Evolutionary conservation across 2,329 filamentous ascomycete genomes (phyloP).

Genomic region (Chalaropsis ovoidea): DNA sequence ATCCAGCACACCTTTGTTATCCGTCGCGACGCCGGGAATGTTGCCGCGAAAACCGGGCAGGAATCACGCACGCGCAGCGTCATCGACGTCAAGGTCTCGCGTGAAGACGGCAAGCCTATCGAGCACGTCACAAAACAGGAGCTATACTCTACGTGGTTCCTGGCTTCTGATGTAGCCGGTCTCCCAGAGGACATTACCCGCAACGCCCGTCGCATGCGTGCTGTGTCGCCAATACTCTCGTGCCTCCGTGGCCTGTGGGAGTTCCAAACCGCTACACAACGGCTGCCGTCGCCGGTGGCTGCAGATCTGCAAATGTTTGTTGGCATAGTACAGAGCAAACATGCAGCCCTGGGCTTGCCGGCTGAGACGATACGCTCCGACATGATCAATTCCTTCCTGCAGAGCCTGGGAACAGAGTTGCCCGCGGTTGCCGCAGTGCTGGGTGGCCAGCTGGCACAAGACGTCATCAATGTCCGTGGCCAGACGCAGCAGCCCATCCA

Average conservation of each 20-base stretch:
- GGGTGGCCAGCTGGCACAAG: slow-evolving; percentile 83
- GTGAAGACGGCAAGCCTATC: slow-evolving; percentile 54
- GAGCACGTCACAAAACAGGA: slow-evolving; percentile 90
- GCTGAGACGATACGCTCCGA: slow-evolving; percentile 56
- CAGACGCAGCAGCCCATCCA: slow-evolving; percentile 89
- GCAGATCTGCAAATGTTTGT: slow-evolving; percentile 57
- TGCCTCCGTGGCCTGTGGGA: slow-evolving; percentile 87
- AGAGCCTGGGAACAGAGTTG: slow-evolving; percentile 75
- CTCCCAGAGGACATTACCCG: slow-evolving; percentile 56
- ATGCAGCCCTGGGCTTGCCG: slow-evolving; percentile 62
- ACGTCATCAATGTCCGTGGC: slow-evolving; percentile 92
- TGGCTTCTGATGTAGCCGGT: slow-evolving; percentile 64
- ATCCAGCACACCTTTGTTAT: slow-evolving; percentile 85
- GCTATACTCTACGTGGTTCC: slow-evolving; percentile 73
- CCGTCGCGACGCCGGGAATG: slow-evolving; percentile 71
- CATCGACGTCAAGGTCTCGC: slow-evolving; percentile 58
- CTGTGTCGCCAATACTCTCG: slow-evolving; percentile 74
- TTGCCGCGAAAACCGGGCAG: slow-evolving; percentile 46
- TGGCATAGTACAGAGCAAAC: slow-evolving; percentile 63
- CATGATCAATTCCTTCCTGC: slow-evolving; percentile 72
- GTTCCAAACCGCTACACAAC: slow-evolving; percentile 50
- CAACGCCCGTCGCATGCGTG: slow-evolving; percentile 52
- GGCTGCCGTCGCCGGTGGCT: slow-evolving; percentile 34
- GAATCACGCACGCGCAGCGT: slow-evolving; percentile 74
- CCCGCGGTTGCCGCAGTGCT: slow-evolving; percentile 80